Conservation (phyloP, 257 asterid species). For the Jacaranda mimosifolia region DNA sequence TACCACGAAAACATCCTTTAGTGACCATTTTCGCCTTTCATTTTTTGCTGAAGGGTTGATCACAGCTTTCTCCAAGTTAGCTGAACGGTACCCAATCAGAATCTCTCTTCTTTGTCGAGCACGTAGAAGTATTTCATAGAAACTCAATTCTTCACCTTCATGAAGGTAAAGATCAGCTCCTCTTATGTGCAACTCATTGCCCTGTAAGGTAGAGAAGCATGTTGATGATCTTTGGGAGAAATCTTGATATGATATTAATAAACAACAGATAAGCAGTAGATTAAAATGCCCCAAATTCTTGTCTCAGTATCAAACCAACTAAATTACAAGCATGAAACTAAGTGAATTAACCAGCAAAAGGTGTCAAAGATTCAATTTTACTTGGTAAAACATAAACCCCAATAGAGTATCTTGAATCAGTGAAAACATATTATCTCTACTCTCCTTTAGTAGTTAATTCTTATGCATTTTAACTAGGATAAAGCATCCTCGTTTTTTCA, state of each 20-base stretch:
- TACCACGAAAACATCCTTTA: slow-evolving; percentile 74
- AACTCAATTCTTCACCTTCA: slow-evolving; percentile 80
- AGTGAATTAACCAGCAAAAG: not conserved
- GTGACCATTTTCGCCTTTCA: slow-evolving; percentile 73
- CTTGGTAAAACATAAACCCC: not conserved
- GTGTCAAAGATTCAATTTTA: not conserved
- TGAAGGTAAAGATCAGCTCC: slow-evolving; percentile 69
- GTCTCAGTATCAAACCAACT: not conserved
- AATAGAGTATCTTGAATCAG: not conserved
- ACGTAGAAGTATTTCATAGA: slow-evolving; percentile 80
- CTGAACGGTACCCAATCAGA: slow-evolving; percentile 77
- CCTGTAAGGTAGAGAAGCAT: slow-evolving; percentile 51
- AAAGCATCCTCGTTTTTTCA: not conserved
- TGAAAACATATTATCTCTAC: not conserved
- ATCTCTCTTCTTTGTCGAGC: slow-evolving; percentile 89
- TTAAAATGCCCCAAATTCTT: not conserved
- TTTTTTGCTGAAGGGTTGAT: slow-evolving; percentile 73
- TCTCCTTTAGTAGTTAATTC: not conserved
- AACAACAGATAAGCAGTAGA: not conserved
- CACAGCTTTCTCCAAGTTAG: slow-evolving; percentile 69
- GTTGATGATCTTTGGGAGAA: not conserved
- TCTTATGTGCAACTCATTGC: slow-evolving; percentile 92
- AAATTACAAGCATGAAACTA: not conserved
- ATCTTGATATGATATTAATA: not conserved
- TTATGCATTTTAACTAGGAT: not conserved